Evolutionary conservation across 2,329 filamentous ascomycete species (phyloP).

Genomic region (Venturia effusa): DNA sequence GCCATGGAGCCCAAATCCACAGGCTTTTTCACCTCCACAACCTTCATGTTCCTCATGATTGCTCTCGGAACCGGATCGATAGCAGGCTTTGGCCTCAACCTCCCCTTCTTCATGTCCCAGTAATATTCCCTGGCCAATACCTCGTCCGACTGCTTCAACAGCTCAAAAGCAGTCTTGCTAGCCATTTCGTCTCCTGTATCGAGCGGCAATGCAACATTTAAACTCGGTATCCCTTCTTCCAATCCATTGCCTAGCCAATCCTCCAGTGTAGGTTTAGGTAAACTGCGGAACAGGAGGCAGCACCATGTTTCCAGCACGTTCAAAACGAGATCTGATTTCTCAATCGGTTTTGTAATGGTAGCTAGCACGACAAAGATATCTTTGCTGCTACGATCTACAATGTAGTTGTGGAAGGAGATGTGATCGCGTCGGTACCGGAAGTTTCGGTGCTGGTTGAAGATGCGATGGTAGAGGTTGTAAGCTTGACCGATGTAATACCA

Average conservation of each 20-base stretch:
- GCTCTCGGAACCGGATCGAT: neutral
- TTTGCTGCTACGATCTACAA: slow-evolving; percentile 20
- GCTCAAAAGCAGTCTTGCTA: slow-evolving; percentile 6
- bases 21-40: neutral
- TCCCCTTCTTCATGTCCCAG: slow-evolving; percentile 7
- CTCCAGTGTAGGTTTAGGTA: slow-evolving; percentile 16
- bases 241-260: slow-evolving; percentile 15
- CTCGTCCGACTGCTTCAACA: slow-evolving; percentile 7
- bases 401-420: slow-evolving; percentile 23
- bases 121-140: slow-evolving; percentile 8
- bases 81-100: slow-evolving; percentile 1
- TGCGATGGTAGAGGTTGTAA: slow-evolving; percentile 17
- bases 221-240: slow-evolving; percentile 1
- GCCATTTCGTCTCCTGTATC: slow-evolving; percentile 18
- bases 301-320: slow-evolving; percentile 28
- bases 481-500: slow-evolving; percentile 23
- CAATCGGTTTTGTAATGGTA: neutral
- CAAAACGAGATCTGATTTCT: slow-evolving; percentile 16
- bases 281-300: slow-evolving; percentile 21
- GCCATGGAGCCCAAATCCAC: neutral
- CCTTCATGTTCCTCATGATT: neutral
- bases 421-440: slow-evolving; percentile 26
- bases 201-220: slow-evolving; percentile 24
- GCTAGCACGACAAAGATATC: slow-evolving; percentile 21
- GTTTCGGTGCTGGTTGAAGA: slow-evolving; percentile 22